Conservation (phyloP, 148 eudicot genomes). For the Chenopodium album region DNA sequence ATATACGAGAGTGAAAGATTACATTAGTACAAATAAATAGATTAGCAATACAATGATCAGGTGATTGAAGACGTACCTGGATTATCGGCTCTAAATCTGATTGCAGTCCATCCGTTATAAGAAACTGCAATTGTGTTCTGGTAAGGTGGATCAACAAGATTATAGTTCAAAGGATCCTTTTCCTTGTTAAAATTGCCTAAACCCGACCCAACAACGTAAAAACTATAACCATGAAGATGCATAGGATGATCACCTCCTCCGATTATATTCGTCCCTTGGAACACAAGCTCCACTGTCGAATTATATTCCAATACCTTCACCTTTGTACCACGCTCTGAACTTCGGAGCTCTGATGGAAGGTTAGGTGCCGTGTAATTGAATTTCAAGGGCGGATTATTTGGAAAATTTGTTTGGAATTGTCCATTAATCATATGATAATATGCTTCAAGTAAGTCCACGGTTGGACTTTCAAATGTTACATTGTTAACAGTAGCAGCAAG, state of each 20-base stretch:
- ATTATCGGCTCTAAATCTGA: constrained; percentile 26
- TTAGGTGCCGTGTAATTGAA: constrained; percentile 18
- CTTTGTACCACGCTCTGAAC: constrained; percentile 8
- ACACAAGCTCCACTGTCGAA: constrained; percentile 17
- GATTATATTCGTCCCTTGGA: constrained; percentile 25
- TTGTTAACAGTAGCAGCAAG: constrained; percentile 29
- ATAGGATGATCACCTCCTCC: constrained; percentile 24
- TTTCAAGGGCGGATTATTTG: constrained; percentile 5
- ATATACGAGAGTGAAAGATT: too few relatives aligned
- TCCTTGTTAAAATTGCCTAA: constrained; percentile 23
- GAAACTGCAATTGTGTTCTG: constrained; percentile 26
- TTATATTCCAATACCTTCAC: constrained; percentile 20
- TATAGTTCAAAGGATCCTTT: constrained; percentile 18
- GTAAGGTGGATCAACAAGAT: constrained; percentile 28
- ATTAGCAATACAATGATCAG: too few relatives aligned
- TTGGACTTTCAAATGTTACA: constrained; percentile 14
- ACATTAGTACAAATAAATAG: not conserved
- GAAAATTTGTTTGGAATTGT: constrained; percentile 7
- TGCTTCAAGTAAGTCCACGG: constrained; percentile 25
- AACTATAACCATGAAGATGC: constrained; percentile 32
- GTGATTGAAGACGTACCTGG: constrained; percentile 20
- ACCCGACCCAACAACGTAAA: constrained; percentile 29
- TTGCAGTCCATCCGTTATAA: constrained; percentile 23
- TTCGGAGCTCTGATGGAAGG: not conserved
- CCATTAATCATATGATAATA: constrained; percentile 21